A percentile compares a stretch with the other conserved stretches of the same genome.
Conservation (phyloP, 2,329 filamentous ascomycete species). For the Fonsecaea nubica region DNA sequence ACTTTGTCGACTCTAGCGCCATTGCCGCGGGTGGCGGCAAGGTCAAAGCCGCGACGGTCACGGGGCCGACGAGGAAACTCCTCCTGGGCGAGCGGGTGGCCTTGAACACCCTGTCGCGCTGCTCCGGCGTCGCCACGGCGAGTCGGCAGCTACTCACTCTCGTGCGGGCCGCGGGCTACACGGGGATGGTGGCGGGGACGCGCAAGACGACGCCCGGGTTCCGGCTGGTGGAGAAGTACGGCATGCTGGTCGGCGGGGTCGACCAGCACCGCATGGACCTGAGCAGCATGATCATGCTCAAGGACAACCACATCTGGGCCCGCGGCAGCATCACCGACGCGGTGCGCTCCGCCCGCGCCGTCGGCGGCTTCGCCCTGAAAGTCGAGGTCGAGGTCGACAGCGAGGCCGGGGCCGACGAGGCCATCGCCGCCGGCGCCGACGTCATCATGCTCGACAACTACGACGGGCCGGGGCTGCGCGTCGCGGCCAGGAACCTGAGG, state of each 20-base stretch:
- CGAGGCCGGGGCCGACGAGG: slow-evolving; percentile 87
- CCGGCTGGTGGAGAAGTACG: slow-evolving; percentile 95
- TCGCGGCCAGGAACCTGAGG: slow-evolving; percentile 77
- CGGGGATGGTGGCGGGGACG: slow-evolving; percentile 86
- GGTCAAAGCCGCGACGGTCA: slow-evolving; percentile 76
- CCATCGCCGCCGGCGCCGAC: slow-evolving; percentile 87
- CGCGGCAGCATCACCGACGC: slow-evolving; percentile 75
- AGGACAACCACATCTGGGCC: slow-evolving; percentile 98
- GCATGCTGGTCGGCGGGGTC: slow-evolving; percentile 91
- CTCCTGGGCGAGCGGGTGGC: slow-evolving; percentile 91
- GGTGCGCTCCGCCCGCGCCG: slow-evolving; percentile 80
- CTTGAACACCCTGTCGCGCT: slow-evolving; percentile 86
- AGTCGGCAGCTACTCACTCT: slow-evolving; percentile 62
- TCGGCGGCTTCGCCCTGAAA: slow-evolving; percentile 89
- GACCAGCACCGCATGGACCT: slow-evolving; percentile 92
- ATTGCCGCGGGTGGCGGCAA: slow-evolving; percentile 52
- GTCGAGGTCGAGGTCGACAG: slow-evolving; percentile 94
- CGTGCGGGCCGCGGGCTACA: slow-evolving; percentile 72
- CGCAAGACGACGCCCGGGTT: slow-evolving; percentile 97
- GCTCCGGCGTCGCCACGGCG: slow-evolving; percentile 87
- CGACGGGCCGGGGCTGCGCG: slow-evolving; percentile 75
- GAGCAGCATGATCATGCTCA: slow-evolving; percentile 95
- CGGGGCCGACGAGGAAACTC: slow-evolving; percentile 79
- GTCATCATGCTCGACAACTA: slow-evolving; percentile 99
- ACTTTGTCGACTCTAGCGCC: slow-evolving; percentile 64